phyloP scores from a whole-genome alignment of 2,329 filamentous ascomycete genomes.

The Zymoseptoria crescenta region DNA sequence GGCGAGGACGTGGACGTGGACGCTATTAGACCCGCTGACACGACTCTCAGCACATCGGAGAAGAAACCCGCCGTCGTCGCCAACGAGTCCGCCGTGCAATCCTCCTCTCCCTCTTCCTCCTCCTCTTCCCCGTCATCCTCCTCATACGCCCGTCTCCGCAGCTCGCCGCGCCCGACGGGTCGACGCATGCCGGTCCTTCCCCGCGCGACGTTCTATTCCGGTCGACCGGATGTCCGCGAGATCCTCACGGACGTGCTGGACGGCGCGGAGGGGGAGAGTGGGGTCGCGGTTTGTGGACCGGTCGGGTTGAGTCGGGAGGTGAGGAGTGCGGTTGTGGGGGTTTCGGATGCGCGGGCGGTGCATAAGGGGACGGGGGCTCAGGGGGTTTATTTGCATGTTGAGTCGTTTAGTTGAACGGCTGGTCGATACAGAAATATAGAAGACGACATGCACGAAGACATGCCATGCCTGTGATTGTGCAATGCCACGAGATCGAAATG shows the following conservation, averaged over 20 bases:
- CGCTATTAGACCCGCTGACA: slow-evolving; percentile 1
- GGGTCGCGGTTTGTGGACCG: slow-evolving; percentile 19
- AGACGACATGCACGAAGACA: too few species aligned
- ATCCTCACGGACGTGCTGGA: slow-evolving; percentile 16
- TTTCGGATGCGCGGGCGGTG: slow-evolving; percentile 19
- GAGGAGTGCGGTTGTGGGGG: slow-evolving; percentile 13
- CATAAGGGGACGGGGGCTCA: slow-evolving; percentile 23
- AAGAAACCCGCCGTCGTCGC: neutral
- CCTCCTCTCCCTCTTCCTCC: neutral
- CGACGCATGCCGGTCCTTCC: slow-evolving; percentile 10
- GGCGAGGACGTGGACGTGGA: slow-evolving; percentile 7
- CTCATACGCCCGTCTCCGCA: neutral
- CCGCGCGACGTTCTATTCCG: slow-evolving; percentile 19
- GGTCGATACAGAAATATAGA: neutral
- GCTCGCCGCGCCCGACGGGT: neutral
- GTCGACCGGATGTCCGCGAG: slow-evolving; percentile 15
- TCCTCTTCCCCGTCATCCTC: neutral
- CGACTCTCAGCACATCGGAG: neutral
- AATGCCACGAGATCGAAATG: too few species aligned
- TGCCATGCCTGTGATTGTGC: too few species aligned
- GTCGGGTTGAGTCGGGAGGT: slow-evolving; percentile 16
- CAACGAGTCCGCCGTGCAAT: neutral
- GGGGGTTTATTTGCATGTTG: slow-evolving; percentile 19
- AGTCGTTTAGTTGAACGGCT: slow-evolving; percentile 6
- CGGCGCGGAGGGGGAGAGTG: slow-evolving; percentile 20